Conservation (phyloP, 2,329 filamentous ascomycete species). For the Epichloe sibirici region DNA sequence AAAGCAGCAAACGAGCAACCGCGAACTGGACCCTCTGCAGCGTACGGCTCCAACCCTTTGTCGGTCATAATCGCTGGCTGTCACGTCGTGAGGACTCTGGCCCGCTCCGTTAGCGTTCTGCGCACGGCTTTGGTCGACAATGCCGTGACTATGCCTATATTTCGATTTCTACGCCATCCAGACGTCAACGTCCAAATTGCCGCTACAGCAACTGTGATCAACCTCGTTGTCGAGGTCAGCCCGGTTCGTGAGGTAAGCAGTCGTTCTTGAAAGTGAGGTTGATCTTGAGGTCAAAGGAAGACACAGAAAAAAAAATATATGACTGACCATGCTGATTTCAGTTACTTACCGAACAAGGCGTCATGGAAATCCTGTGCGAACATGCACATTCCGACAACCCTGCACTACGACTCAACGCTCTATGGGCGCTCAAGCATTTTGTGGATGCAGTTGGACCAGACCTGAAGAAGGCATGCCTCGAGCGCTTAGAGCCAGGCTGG, state of each 20-base stretch:
- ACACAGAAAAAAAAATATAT: background rate
- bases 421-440: constrained; percentile 92
- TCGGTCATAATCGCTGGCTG: constrained; percentile 77
- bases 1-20: constrained; percentile 22
- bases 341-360: constrained; percentile 60
- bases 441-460: constrained; percentile 59
- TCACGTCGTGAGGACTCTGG: constrained; percentile 66
- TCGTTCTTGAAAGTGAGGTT: background rate
- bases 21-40: constrained; percentile 20
- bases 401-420: constrained; percentile 68
- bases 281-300: constrained; percentile 1
- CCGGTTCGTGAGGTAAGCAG: constrained; percentile 72
- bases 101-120: constrained; percentile 72
- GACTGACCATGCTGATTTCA: constrained; percentile 24
- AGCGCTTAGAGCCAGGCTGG: constrained; percentile 68
- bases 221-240: constrained; percentile 78
- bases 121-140: constrained; percentile 81
- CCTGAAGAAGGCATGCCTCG: constrained; percentile 64
- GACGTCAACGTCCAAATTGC: constrained; percentile 74
- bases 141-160: constrained; percentile 65
- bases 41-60: constrained; percentile 62
- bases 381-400: constrained; percentile 73
- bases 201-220: constrained; percentile 72
- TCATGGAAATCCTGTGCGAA: constrained; percentile 66
- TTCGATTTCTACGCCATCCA: constrained; percentile 60